Base-by-base conservation (phyloP, 225 moss, liverwort and hornwort genomes). In the Bryoerythrophyllum caledonicum region DNA sequence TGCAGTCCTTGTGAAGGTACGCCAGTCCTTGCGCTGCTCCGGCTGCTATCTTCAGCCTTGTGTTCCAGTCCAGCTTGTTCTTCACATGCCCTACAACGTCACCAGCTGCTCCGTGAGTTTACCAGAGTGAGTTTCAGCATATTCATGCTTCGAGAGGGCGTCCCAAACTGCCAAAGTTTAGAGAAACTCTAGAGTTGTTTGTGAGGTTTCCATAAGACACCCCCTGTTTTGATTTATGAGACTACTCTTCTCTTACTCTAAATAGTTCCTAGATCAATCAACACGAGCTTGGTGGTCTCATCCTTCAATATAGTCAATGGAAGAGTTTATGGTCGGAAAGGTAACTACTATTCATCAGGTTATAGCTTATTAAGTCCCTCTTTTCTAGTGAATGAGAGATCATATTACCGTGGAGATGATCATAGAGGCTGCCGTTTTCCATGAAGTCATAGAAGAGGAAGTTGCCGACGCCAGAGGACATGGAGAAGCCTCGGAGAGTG, bases 401-500 rank as follows among this genome's bases (percentile, higher is more conserved):
- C 12, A 15, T 74, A 3, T 32, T 32, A 84, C 90, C 92, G 67
- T 97, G 94, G 25, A 97, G 83, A 3, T 92, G 84, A 46, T 97
- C 96, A 41, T 92, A 93, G 2, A 97, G 83, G 78, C 91, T 91
- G 24, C 96, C 96, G 25, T 87, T 89, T 41, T 94, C 96, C 96
- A 97, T 97, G 79, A 80, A 97, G 67, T 97, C 96, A 11, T 94
- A 97, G 35, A 97, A 89, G 67, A 97, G 90, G 80, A 94, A 94
- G 71, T 93, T 94, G 65, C 94, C 96, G 21, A 90, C 77, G 15
- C 72, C 72, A 25, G 91, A 85, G 34, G 92, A 94, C 71, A 97
- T 76, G 6, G 94, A 89, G 49, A 91, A 97, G 49, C 96, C 96
- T 8, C 96, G 88, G 4, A 97, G 69, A 10, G 91, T 87, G 71